Conservation (phyloP, 2,329 filamentous ascomycete species). For the Trichothecium roseum region DNA sequence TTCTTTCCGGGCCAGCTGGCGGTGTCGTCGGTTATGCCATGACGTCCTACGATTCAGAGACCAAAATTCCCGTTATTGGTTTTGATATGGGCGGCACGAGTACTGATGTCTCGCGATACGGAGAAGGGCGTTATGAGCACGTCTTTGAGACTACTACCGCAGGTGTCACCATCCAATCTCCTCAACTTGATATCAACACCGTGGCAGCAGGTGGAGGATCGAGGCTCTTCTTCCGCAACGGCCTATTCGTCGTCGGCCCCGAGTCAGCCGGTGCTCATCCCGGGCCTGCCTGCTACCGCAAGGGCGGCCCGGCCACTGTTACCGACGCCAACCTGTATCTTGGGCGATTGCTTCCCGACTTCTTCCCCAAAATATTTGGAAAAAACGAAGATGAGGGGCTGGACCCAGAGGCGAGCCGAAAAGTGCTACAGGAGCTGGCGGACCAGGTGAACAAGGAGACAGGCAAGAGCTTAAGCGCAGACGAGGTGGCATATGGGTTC, state of each 20-base stretch:
- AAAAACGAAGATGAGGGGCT: constrained; percentile 76
- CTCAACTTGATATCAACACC: constrained; percentile 89
- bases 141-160: constrained; percentile 92
- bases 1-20: constrained; percentile 83
- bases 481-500: constrained; percentile 85
- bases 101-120: constrained; percentile 84
- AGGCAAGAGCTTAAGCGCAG: constrained; percentile 59
- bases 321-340: constrained; percentile 87
- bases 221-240: constrained; percentile 77
- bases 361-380: constrained; percentile 93
- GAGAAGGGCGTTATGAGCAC: constrained; percentile 78
- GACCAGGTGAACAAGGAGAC: constrained; percentile 70
- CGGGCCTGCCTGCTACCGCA: constrained; percentile 83
- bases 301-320: constrained; percentile 82
- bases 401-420: constrained; percentile 65
- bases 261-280: constrained; percentile 85
- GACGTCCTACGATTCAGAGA: constrained; percentile 77
- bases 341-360: constrained; percentile 74
- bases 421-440: constrained; percentile 65
- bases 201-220: constrained; percentile 86
- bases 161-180: constrained; percentile 87
- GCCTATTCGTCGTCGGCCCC: constrained; percentile 81
- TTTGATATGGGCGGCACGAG: constrained; percentile 96
- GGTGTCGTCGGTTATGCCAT: constrained; percentile 89
- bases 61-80: constrained; percentile 77